Percentiles rank a stretch among this genome's conserved stretches.
Evolutionary conservation across 2,329 filamentous ascomycete species (phyloP).

Genomic region (Ophiosphaerella herpotricha): DNA sequence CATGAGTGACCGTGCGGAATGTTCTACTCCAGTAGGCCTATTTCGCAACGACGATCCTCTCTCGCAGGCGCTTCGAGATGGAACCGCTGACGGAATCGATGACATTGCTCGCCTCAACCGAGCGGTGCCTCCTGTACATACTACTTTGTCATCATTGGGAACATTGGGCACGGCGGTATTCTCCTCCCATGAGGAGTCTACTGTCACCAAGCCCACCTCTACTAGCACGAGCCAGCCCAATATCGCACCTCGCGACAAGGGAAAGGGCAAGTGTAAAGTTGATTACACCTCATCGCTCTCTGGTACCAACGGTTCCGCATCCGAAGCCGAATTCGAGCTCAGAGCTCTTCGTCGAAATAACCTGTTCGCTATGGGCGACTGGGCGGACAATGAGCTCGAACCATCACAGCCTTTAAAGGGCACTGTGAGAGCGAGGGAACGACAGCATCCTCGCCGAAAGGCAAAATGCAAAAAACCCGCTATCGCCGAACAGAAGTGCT

Average conservation of each 20-base stretch:
- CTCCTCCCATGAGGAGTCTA: slow-evolving; percentile 23
- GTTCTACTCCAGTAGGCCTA: slow-evolving; percentile 13
- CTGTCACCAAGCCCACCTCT: slow-evolving; percentile 36
- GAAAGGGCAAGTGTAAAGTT: slow-evolving; percentile 21
- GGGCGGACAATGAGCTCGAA: slow-evolving; percentile 12
- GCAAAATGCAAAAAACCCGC: slow-evolving; percentile 26
- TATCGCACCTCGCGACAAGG: slow-evolving; percentile 3
- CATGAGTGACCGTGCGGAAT: slow-evolving; percentile 14
- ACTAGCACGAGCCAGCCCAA: slow-evolving; percentile 22
- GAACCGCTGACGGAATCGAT: slow-evolving; percentile 13
- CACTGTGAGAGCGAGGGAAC: slow-evolving; percentile 14
- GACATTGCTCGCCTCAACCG: slow-evolving; percentile 20
- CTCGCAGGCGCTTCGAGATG: slow-evolving; percentile 17
- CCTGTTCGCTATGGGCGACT: slow-evolving; percentile 25
- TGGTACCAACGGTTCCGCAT: slow-evolving; percentile 31
- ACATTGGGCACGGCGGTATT: slow-evolving; percentile 18
- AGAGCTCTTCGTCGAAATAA: slow-evolving; percentile 4
- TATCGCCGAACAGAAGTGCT: slow-evolving; percentile 20
- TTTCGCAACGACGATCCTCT: slow-evolving; percentile 24
- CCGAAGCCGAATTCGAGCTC: slow-evolving; percentile 23
- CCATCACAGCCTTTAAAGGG: slow-evolving; percentile 15
- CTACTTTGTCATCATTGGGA: slow-evolving; percentile 10
- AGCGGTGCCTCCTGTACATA: slow-evolving; percentile 9
- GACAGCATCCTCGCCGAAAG: slow-evolving; percentile 4
- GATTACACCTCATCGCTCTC: slow-evolving; percentile 29